Evolutionary conservation across 73 alveolate species (phyloP).

Genomic region (Symbiodinium pilosum): DNA sequence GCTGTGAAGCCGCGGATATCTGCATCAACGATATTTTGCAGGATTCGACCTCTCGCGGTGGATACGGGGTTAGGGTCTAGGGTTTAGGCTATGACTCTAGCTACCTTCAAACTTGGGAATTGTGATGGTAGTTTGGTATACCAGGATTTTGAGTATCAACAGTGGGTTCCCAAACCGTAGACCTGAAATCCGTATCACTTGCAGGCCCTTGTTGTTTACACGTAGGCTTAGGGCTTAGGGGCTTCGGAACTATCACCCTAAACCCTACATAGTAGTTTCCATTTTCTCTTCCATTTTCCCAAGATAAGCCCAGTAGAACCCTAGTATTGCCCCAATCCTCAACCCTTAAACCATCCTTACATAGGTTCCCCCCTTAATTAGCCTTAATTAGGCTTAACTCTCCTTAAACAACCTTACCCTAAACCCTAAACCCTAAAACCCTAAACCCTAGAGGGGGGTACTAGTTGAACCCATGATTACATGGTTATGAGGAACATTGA

Average conservation of each 20-base stretch:
- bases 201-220: no score
- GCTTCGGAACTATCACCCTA: no score
- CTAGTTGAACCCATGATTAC: background rate
- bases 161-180: background rate
- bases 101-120: background rate
- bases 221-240: no score
- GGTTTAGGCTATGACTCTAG: background rate
- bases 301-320: no score
- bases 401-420: no score
- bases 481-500: background rate
- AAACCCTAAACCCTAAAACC: slow-evolving; percentile 3
- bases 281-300: no score
- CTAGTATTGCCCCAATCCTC: no score
- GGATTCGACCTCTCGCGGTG: no score
- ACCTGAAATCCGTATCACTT: background rate
- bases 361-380: no score
- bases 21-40: background rate
- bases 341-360: no score
- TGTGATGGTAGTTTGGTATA: background rate
- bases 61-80: background rate
- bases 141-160: background rate
- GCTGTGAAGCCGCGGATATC: background rate
- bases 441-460: background rate
- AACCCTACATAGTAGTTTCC: no score
- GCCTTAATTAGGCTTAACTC: no score